These are phyloP conservation scores for Fusarium irregulare DNA, from an alignment of 2,329 filamentous ascomycete species.

Conservation along the genomic window DNA sequence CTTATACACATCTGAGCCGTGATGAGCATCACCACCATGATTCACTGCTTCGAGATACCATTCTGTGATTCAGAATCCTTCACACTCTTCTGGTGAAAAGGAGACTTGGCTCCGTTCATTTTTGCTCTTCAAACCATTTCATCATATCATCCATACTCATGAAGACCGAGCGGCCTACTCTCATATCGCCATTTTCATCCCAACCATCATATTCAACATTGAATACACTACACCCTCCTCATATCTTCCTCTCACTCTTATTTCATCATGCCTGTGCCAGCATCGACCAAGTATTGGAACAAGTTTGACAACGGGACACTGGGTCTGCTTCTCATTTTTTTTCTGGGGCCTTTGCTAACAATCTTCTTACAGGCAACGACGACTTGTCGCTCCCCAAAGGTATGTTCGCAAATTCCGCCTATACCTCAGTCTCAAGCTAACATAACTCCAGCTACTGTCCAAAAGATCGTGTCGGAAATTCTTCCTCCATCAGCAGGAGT, in stretches of 20 bases:
- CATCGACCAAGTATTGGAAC: conserved; percentile 48
- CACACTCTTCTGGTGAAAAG: neutral
- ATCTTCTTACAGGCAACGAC: conserved; percentile 64
- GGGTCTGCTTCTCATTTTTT: conserved; percentile 27
- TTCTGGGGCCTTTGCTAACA: conserved; percentile 47
- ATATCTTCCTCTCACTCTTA: neutral
- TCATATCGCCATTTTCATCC: conserved; percentile 25
- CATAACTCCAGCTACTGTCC: conserved; percentile 68
- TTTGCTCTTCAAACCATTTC: neutral
- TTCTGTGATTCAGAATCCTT: neutral
- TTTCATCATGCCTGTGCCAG: conserved; percentile 30
- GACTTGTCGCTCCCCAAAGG: conserved; percentile 74
- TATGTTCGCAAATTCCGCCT: conserved; percentile 49
- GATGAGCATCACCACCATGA: conserved; percentile 21
- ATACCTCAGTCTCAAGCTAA: conserved; percentile 42
- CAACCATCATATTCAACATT: neutral
- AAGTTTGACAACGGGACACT: conserved; percentile 36
- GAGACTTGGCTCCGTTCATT: neutral
- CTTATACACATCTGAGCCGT: conserved; percentile 12
- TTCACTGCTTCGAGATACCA: conserved; percentile 19
- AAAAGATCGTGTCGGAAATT: conserved; percentile 94
- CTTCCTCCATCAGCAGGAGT: conserved; percentile 79
- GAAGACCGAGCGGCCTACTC: neutral
- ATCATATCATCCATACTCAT: conserved; percentile 9
- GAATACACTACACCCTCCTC: conserved; percentile 1